Evolutionary conservation across 2,329 filamentous ascomycete genomes (phyloP).

Genomic region (Didymella segeticola): DNA sequence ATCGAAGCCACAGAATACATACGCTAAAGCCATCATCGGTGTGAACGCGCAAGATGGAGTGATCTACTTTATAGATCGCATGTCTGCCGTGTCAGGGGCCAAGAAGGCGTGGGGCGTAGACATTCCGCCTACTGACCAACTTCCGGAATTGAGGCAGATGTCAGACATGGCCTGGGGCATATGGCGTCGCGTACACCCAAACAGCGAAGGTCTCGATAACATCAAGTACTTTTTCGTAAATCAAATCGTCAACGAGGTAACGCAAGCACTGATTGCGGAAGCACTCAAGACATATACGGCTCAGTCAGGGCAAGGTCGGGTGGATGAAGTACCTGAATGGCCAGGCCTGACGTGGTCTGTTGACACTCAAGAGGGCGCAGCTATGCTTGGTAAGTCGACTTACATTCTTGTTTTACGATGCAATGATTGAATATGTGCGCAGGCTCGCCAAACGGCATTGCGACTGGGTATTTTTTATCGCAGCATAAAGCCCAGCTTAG

Average conservation of each 20-base stretch:
- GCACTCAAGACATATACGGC: neutral
- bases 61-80: neutral
- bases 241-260: neutral
- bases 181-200: neutral
- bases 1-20: neutral
- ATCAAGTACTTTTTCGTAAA: neutral
- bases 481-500: constrained; percentile 19
- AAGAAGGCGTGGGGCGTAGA: neutral
- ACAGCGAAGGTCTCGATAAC: neutral
- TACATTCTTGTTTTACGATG: neutral
- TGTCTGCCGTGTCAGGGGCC: neutral
- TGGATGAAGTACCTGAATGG: neutral
- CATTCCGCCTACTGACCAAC: neutral
- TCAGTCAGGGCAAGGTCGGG: neutral
- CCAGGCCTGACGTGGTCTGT: neutral
- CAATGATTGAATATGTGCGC: neutral
- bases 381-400: neutral
- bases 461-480: constrained; percentile 8
- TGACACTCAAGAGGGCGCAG: neutral
- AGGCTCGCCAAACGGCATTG: constrained; percentile 18
- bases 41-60: neutral
- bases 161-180: neutral
- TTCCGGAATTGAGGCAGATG: neutral
- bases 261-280: neutral
- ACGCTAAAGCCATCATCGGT: neutral